Base-by-base conservation (phyloP, 768 basidiomycete genomes). In the Naganishia onofrii region DNA sequence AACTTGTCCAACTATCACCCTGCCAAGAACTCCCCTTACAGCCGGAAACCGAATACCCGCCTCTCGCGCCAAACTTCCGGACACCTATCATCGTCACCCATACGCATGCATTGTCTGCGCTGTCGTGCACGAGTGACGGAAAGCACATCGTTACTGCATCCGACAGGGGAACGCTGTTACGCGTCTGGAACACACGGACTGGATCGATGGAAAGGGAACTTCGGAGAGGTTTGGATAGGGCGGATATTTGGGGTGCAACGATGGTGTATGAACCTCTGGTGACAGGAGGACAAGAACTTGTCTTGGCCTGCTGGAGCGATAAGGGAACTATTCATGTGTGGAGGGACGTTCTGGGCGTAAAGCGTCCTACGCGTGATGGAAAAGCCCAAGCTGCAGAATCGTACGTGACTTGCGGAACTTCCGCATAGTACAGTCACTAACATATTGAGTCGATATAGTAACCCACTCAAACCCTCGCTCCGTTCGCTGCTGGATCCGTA, bases 321-420 rank as follows among this genome's bases (percentile, higher is more conserved):
- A 82, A 82, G 67, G 81, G 81, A 3, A 82, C 80, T 17, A 71
- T 82, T 10, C 81, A 82, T 70, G 75, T 81, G n/a, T 78, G 79
- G 76, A 71, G 68, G n/a, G 48, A 69, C 54, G 70, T 70, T 0
- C 36, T 70, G 31, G 52, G 52, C 15, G 28, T 10, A 73, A 75
- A 67, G 60, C 75, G 74, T 52, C 48, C 31, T 46, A 53, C 52
- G 17, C 60, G 42, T n/a, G 28, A 32, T 53, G 68, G 46, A 9
- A 34, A 38, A 34, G 29, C 52, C 9, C 63, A 31, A 2, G 31
- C 58, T 23, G 52, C 53, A 51, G 69, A 71, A 36, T 54, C 55
- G 34, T 53, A 64, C 17, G 48, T 66, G 19, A 44, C 52, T 3
- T 19, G 29, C 58, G 68, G 15, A 66, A 68, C 0, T 77, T 76